A percentile compares a stretch with the other conserved stretches of the same genome.
Conservation (phyloP, 257 asterid genomes). For the Solanum tacnaense region DNA sequence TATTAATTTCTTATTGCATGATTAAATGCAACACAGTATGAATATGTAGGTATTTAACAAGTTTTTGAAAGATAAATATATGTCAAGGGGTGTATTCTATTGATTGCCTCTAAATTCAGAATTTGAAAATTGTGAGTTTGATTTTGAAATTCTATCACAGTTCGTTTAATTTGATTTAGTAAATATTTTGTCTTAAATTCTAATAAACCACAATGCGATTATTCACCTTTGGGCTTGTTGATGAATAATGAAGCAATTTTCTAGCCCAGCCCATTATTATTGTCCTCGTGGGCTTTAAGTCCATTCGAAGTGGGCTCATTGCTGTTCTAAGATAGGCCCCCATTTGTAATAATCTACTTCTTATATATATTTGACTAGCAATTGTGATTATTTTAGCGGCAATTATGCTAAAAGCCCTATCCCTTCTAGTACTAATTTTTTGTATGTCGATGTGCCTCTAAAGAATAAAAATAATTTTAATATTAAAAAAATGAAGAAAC, state of each 20-base stretch:
- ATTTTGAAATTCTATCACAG: not conserved
- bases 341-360: not conserved
- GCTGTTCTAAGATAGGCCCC: not conserved
- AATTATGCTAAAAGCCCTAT: too few relatives aligned
- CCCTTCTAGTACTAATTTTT: too few relatives aligned
- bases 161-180: not conserved
- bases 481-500: too few relatives aligned
- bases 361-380: not conserved
- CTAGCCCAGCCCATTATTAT: not conserved
- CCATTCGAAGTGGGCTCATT: not conserved
- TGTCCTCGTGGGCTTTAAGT: not conserved
- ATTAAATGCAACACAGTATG: not conserved
- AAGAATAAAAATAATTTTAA: too few relatives aligned
- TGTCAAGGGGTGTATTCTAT: not conserved
- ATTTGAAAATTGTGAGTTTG: not conserved
- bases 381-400: too few relatives aligned
- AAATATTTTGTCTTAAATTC: not conserved
- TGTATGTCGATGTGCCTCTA: too few relatives aligned
- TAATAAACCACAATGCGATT: not conserved
- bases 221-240: not conserved
- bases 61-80: not conserved
- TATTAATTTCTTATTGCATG: not conserved
- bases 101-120: not conserved
- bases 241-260: not conserved
- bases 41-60: not conserved